Evolutionary conservation across 345 rosid species (phyloP).

Genomic region (Limnanthes douglasii): DNA sequence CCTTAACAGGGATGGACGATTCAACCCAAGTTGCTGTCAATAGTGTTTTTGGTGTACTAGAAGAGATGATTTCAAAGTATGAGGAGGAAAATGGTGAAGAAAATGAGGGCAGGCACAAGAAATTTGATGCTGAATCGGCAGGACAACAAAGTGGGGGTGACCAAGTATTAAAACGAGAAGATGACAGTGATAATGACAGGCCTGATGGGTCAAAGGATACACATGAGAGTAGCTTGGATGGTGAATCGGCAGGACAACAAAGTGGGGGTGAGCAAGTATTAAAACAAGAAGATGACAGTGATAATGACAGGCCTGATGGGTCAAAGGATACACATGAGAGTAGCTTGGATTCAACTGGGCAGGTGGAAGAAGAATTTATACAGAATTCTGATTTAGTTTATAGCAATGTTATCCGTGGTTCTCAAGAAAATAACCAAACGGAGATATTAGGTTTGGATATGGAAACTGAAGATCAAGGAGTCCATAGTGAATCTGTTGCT

Average conservation of each 20-base stretch:
- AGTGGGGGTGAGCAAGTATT: conserved; percentile 2
- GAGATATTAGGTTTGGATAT: conserved; percentile 1
- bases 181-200: conserved; percentile 9
- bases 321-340: conserved; percentile 15
- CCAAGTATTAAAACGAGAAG: conserved; percentile 6
- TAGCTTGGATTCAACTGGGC: conserved; percentile 12
- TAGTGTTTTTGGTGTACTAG: conserved; percentile 87
- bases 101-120: conserved; percentile 21
- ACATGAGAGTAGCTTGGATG: conserved; percentile 10
- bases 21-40: conserved; percentile 94
- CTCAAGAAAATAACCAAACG: conserved; percentile 3
- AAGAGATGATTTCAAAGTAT: conserved; percentile 64
- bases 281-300: conserved; percentile 6
- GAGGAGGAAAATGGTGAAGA: conserved; percentile 42
- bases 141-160: conserved; percentile 10
- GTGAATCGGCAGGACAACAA: conserved; percentile 12
- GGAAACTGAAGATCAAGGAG: conserved; percentile 14
- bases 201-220: conserved; percentile 18
- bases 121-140: conserved; percentile 9
- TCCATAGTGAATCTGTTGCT: conserved; percentile 19
- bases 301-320: conserved; percentile 15
- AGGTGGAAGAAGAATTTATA: conserved; percentile 13
- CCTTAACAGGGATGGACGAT: conserved; percentile 87
- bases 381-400: conserved; percentile 4
- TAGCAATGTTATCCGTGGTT: conserved; percentile 4